Percentiles rank a stretch among this genome's conserved stretches.
These are phyloP conservation scores for Cryptosporidium felis DNA, from an alignment of 169 alveolate genomes.

Conservation along the genomic window DNA sequence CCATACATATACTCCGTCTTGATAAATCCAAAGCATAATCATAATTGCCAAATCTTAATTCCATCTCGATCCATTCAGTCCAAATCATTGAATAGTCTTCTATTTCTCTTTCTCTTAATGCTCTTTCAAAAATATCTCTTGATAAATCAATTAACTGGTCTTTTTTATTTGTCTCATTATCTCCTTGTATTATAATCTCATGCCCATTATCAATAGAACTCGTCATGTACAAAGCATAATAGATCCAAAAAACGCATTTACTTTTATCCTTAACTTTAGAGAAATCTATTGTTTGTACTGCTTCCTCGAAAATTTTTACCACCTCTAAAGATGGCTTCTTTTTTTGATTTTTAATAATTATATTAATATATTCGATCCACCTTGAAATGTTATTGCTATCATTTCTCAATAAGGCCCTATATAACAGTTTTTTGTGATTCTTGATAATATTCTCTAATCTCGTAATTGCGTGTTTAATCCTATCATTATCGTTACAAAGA, in stretches of 20 bases:
- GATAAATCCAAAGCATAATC: conserved; percentile 14
- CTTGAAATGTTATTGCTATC: conserved; percentile 45
- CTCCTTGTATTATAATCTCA: neutral
- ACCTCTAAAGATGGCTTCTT: conserved; percentile 40
- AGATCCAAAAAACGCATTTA: conserved; percentile 29
- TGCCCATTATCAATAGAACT: conserved; percentile 27
- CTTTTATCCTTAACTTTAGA: conserved; percentile 17
- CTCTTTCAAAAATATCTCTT: conserved; percentile 44
- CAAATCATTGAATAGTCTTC: conserved; percentile 55
- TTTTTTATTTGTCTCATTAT: neutral
- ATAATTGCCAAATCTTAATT: conserved; percentile 56
- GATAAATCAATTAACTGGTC: conserved; percentile 35
- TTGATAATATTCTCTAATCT: conserved; percentile 13
- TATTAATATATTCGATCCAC: conserved; percentile 57
- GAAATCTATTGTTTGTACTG: conserved; percentile 10
- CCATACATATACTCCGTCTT: conserved; percentile 25
- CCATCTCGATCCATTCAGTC: conserved; percentile 72
- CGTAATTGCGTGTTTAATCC: neutral
- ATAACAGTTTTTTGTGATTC: neutral
- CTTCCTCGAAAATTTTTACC: conserved; percentile 43
- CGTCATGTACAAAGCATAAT: conserved; percentile 52
- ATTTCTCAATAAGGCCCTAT: neutral
- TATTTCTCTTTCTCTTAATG: neutral
- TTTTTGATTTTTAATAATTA: neutral
- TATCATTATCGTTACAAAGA: neutral